Evolutionary conservation across 2,329 filamentous ascomycete genomes (phyloP).

Genomic region (Didymella arachidicola): DNA sequence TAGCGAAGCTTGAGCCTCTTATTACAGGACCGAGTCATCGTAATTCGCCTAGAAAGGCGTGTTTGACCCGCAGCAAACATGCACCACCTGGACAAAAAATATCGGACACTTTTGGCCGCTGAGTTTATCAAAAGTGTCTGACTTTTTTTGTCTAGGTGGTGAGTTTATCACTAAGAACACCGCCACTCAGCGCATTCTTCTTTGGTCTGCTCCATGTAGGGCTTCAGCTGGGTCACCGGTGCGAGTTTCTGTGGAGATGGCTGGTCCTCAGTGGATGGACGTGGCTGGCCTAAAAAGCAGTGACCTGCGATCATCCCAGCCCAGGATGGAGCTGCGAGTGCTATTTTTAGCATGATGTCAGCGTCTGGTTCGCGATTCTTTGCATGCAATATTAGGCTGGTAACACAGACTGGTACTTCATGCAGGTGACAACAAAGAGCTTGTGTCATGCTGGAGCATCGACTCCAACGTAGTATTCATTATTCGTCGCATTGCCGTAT

Average conservation of each 20-base stretch:
- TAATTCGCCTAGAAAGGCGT: too few species aligned
- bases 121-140: too few species aligned
- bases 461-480: constrained; percentile 14
- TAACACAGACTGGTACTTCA: neutral
- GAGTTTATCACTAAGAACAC: neutral
- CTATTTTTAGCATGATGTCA: constrained; percentile 18
- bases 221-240: constrained; percentile 2
- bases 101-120: too few species aligned
- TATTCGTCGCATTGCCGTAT: constrained; percentile 8
- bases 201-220: neutral
- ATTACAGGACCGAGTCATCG: too few species aligned
- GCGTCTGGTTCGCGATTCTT: constrained; percentile 3
- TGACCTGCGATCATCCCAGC: constrained; percentile 3
- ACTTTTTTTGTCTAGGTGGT: too few species aligned
- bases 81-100: too few species aligned
- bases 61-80: too few species aligned
- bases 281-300: constrained; percentile 9
- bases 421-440: neutral
- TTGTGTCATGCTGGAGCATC: neutral
- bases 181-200: neutral
- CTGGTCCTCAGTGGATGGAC: constrained; percentile 12
- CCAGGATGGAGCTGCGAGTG: neutral
- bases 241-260: constrained; percentile 9
- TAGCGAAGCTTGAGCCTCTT: too few species aligned
- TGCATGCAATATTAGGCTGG: neutral